A percentile compares a stretch with the other conserved stretches of the same genome.
Conservation (phyloP, 345 rosid genomes). For the Brassica incana region DNA sequence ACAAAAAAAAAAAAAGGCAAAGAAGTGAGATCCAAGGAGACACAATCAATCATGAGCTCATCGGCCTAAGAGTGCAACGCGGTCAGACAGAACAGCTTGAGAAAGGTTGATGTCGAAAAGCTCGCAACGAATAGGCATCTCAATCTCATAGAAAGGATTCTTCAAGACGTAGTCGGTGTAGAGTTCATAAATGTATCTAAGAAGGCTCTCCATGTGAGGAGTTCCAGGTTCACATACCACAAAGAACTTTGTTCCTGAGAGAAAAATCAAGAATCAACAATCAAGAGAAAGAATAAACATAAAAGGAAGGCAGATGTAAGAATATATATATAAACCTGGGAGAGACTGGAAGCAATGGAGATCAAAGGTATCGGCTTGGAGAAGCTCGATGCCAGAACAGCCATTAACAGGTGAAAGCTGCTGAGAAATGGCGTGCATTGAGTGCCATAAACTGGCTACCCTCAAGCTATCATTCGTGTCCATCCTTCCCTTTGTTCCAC, state of each 20-base stretch:
- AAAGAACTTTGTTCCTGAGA: slow-evolving; percentile 89
- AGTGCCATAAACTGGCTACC: slow-evolving; percentile 98
- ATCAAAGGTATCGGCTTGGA: slow-evolving; percentile 93
- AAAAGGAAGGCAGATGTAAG: not conserved
- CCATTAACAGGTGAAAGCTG: slow-evolving; percentile 88
- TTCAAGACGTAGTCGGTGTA: slow-evolving; percentile 91
- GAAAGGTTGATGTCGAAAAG: slow-evolving; percentile 85
- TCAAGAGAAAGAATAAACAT: not conserved
- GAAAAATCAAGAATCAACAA: not conserved
- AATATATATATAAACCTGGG: slow-evolving; percentile 55
- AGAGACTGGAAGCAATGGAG: slow-evolving; percentile 96
- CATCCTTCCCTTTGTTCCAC: slow-evolving; percentile 93
- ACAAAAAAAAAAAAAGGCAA: not conserved
- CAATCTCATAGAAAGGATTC: slow-evolving; percentile 99
- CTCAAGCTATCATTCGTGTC: slow-evolving; percentile 96
- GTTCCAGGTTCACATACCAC: slow-evolving; percentile 93
- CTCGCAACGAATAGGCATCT: slow-evolving; percentile 97
- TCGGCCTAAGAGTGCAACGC: slow-evolving; percentile 64
- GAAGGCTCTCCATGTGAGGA: slow-evolving; percentile 76
- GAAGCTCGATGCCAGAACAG: slow-evolving; percentile 92
- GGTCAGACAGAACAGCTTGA: slow-evolving; percentile 84
- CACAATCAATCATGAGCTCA: slow-evolving; percentile 1
- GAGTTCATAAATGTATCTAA: slow-evolving; percentile 76
- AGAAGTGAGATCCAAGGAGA: not conserved
- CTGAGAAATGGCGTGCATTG: slow-evolving; percentile 99